These are phyloP conservation scores for Cytospora piceae DNA, from an alignment of 2,329 filamentous ascomycete species.

Conservation along the genomic window DNA sequence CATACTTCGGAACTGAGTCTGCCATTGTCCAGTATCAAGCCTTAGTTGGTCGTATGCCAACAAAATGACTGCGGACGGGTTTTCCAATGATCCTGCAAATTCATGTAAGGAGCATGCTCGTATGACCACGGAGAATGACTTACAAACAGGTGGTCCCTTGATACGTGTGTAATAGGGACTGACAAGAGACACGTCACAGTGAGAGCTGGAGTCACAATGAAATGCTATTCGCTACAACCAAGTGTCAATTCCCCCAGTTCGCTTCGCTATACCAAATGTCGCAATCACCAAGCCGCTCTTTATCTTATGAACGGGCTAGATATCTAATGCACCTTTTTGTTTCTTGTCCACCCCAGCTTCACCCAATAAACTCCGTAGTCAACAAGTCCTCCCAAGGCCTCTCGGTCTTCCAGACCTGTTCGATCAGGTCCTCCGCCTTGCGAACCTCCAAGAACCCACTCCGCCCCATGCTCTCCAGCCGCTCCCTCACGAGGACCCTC, in stretches of 20 bases:
- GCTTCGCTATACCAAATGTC: neutral
- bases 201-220: neutral
- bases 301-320: neutral
- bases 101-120: neutral
- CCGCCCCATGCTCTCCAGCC: constrained; percentile 69
- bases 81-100: neutral
- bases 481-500: constrained; percentile 63
- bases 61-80: no score
- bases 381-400: constrained; percentile 71
- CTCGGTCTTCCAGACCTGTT: constrained; percentile 70
- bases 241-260: neutral
- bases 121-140: neutral
- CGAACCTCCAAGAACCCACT: constrained; percentile 76
- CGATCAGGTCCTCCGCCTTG: constrained; percentile 66
- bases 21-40: no score
- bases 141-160: neutral
- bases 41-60: no score
- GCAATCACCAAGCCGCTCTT: neutral
- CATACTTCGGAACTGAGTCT: neutral
- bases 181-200: neutral
- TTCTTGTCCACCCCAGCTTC: constrained; percentile 32
- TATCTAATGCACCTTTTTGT: neutral
- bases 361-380: constrained; percentile 70
- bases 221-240: neutral
- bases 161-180: neutral